Base-by-base conservation (phyloP, 2,329 filamentous ascomycete species). In the Exophiala sideris region DNA sequence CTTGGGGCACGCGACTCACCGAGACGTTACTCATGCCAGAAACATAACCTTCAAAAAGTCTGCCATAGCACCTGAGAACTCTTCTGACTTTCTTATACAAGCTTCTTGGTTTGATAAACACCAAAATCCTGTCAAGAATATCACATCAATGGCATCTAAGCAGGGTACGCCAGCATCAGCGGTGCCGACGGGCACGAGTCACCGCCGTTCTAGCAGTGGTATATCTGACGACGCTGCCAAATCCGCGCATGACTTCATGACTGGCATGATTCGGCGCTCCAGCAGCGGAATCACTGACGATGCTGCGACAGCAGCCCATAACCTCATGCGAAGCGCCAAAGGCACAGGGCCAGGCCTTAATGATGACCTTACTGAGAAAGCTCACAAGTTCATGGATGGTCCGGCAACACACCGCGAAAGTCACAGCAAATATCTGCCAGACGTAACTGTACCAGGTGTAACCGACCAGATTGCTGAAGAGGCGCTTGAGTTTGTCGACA, bases 381-480 rank as follows among this genome's bases (percentile, higher is more conserved):
- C 50, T 18, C 57, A 59, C 36, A 47, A 34, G 24, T 57, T 59
- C 54, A 50, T 56, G 46, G 54, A 54, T 10, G 53, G 54, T 7
- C 50, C 50, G 20, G 57, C 57, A 9, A 59, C 57, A 12, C 53
- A 57, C 35, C 24, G 54, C 24, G 51, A 57, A 45, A 57, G 54
- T 34, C 57, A 59, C 20, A 59, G 57, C 45, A 59, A 59, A 40
- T 48, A 59, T 44, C 14, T 59, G 34, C 57, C 57, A 12, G 57
- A 59, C 14, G 57, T 57, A 18, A 59, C 57, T 12, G 21, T 57
- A 35, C 57, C 57, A 1, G 57, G 57, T 16, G 41, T 59, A 14
- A 59, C 57, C 16, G 57, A 59, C 24, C 50, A 59, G 45, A 50
- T 59, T 33, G 57, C 45, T n/a, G 57, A 59, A 45, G 57, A 59